phyloP scores from a whole-genome alignment of 164 flowering plant genomes.

The Pachysandra terminalis region DNA sequence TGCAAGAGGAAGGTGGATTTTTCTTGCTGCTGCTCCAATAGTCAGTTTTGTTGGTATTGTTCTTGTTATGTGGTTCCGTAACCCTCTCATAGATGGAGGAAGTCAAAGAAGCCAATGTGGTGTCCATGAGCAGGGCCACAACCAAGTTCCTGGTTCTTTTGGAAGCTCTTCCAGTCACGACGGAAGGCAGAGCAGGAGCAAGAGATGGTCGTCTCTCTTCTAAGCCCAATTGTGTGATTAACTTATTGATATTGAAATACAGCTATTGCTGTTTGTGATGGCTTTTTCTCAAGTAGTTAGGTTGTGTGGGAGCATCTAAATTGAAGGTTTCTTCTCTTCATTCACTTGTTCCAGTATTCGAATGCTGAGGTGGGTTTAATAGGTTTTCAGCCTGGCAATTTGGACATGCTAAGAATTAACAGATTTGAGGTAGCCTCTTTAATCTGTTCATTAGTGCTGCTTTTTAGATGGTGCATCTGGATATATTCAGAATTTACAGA shows the following conservation, averaged over 20 bases:
- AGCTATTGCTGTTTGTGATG: not conserved
- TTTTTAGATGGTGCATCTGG: no score
- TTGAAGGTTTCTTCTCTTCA: not conserved
- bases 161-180: slow-evolving; percentile 16
- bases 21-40: slow-evolving; percentile 74
- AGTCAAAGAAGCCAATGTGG: slow-evolving; percentile 13
- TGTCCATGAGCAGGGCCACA: slow-evolving; percentile 20
- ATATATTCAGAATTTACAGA: no score
- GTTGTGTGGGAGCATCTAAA: not conserved
- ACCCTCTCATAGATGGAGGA: slow-evolving; percentile 37
- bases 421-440: no score
- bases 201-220: slow-evolving; percentile 75
- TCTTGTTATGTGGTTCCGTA: slow-evolving; percentile 66
- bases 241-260: not conserved
- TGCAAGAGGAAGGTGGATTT: slow-evolving; percentile 63
- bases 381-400: no score
- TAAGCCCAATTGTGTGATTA: slow-evolving; percentile 8
- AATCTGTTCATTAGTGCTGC: no score
- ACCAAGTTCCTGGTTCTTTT: slow-evolving; percentile 13
- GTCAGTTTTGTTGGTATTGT: slow-evolving; percentile 70
- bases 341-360: no score
- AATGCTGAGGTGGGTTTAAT: no score
- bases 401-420: no score
- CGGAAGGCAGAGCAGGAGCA: slow-evolving; percentile 40
- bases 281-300: not conserved